Base-by-base conservation (phyloP, 164 flowering plant species). In the Nelumbo lutea region DNA sequence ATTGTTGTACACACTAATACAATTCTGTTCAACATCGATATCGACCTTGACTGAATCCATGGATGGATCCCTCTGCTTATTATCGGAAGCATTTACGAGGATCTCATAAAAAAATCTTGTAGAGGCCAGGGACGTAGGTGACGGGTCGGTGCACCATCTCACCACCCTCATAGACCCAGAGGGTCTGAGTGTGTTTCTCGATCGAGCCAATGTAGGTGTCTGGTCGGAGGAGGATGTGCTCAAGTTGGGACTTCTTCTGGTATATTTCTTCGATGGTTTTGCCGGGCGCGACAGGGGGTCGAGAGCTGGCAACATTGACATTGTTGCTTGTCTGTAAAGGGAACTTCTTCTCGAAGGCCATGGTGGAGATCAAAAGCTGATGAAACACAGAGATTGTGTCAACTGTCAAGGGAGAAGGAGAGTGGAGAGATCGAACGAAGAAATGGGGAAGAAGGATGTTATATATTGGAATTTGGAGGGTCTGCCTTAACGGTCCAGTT, bases 31-130 rank as follows among this genome's bases (percentile, higher is more conserved):
- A 1, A 70, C 86, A 66, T 92, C 89, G 42, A 95, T 92, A 1
- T 60, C 72, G n/a, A 95, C 99, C 69, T 84, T 87, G 9, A 95
- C 59, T 0, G 85, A 60, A 67, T 90, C 89, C 99, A 95, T 95
- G 6, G 74, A 67, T 1, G 90, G 93, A 48, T 95, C 97, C n/a
- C 99, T 72, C 87, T 95, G 97, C 83, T 95, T 95, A 83, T 95
- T 95, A 59, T 95, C 99, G 2, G 99, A 97, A 0, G 99, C 99
- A 46, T 95, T 95, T 59, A 95, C 97, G 1, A 95, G 82, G 68
- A 95, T 95, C 72, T 95, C 97, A 46, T 95, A 97, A 68, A 95
- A 95, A 92, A 83, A 95, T 92, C 84, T 95, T 95, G 93, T 95
- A 95, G 4, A 92, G 86, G 4, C 99, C 97, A 0, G 99, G 97